These are phyloP conservation scores for Furcasterigmium sp. DNA, from an alignment of 2,329 filamentous ascomycete species.

Conservation along the genomic window DNA sequence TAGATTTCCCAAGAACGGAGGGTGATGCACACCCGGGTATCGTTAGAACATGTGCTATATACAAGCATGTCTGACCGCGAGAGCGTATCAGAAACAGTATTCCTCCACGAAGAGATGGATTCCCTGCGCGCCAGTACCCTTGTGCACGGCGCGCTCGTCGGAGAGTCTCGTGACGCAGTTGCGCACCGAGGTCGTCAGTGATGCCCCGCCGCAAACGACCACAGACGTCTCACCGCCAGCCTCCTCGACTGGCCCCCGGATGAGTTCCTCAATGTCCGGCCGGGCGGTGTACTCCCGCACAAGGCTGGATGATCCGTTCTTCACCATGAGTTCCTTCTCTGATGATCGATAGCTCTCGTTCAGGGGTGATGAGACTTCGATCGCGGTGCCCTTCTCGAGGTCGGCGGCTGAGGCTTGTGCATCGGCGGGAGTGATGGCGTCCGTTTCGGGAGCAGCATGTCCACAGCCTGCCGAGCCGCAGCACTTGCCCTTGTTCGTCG, in stretches of 20 bases:
- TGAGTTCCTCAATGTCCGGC: constrained; percentile 46
- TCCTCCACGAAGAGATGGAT: constrained; percentile 58
- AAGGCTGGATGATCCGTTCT: constrained; percentile 15
- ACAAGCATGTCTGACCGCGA: too few relatives aligned
- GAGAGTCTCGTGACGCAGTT: constrained; percentile 51
- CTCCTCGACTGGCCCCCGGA: constrained; percentile 48
- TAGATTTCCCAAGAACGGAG: too few relatives aligned
- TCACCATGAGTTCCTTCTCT: neutral
- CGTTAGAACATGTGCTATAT: too few relatives aligned
- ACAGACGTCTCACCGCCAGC: constrained; percentile 58
- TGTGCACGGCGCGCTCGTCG: constrained; percentile 58
- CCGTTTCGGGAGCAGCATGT: neutral
- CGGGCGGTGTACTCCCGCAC: constrained; percentile 39
- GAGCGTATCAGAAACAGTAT: constrained; percentile 47
- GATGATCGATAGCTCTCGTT: neutral
- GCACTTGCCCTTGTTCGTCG: neutral
- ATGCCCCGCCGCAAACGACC: constrained; percentile 53
- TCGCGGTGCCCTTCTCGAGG: neutral
- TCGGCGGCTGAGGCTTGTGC: neutral
- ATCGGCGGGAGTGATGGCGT: neutral
- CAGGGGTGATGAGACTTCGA: too few relatives aligned
- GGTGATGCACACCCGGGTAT: too few relatives aligned
- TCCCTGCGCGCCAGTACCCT: constrained; percentile 58
- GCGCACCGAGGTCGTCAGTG: constrained; percentile 46
- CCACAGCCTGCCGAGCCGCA: neutral